Conservation (phyloP, 352 stramenopile genomes). For the Elongisporangium undulatum region DNA sequence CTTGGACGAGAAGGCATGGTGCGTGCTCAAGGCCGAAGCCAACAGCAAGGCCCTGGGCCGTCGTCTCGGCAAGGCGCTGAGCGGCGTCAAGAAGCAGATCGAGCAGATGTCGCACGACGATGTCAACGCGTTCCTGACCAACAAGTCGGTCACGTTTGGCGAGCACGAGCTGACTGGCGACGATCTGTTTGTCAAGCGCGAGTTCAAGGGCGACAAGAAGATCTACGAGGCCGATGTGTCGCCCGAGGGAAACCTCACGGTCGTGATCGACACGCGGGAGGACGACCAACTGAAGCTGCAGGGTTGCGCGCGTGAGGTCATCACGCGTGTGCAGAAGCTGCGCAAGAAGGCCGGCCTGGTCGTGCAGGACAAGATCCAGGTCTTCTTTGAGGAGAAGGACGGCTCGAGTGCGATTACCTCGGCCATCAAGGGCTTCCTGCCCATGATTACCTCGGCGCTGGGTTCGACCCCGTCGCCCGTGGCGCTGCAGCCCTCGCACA, state of each 20-base stretch:
- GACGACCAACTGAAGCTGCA: constrained; percentile 94
- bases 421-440: constrained; percentile 54
- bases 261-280: constrained; percentile 94
- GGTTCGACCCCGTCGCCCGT: constrained; percentile 58
- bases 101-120: constrained; percentile 68
- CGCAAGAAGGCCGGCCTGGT: constrained; percentile 95
- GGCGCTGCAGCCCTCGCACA: constrained; percentile 50
- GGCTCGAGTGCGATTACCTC: constrained; percentile 52
- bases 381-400: constrained; percentile 89
- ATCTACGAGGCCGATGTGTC: constrained; percentile 91
- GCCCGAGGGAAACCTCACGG: constrained; percentile 89
- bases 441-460: constrained; percentile 51
- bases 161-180: constrained; percentile 81
- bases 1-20: constrained; percentile 88
- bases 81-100: constrained; percentile 85
- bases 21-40: constrained; percentile 92
- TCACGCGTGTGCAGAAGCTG: constrained; percentile 98
- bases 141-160: constrained; percentile 77
- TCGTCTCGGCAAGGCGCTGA: constrained; percentile 96
- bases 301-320: constrained; percentile 94
- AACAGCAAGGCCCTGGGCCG: constrained; percentile 94
- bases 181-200: constrained; percentile 92
- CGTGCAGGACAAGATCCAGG: constrained; percentile 94
- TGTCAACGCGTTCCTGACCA: constrained; percentile 63
- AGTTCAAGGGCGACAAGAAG: constrained; percentile 91